Percentiles rank a stretch among this genome's conserved stretches.
phyloP scores from a whole-genome alignment of 805 yeast genomes.

The Saturnispora quitensis region DNA sequence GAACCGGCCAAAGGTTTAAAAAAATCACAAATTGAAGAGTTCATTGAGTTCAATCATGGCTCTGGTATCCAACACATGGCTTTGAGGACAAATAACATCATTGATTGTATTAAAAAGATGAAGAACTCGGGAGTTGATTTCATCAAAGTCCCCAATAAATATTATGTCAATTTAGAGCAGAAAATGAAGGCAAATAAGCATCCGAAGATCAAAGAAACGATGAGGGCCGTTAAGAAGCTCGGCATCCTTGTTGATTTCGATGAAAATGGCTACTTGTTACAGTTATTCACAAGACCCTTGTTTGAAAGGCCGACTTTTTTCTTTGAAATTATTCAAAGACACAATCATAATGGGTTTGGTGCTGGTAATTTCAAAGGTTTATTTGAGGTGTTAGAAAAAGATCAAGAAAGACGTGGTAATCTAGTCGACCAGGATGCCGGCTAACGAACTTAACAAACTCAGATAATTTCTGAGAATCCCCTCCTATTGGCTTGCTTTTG shows the following conservation, averaged over 20 bases:
- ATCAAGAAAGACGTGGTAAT: constrained; percentile 65
- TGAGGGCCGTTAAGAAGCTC: constrained; percentile 39
- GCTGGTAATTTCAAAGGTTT: constrained; percentile 81
- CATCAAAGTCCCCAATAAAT: constrained; percentile 46
- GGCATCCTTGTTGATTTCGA: constrained; percentile 72
- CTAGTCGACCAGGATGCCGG: constrained; percentile 22
- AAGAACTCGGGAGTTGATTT: constrained; percentile 60
- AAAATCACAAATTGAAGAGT: constrained; percentile 77
- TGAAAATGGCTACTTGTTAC: constrained; percentile 66
- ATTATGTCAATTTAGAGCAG: constrained; percentile 43
- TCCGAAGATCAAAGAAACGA: constrained; percentile 40
- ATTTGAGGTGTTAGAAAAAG: constrained; percentile 73
- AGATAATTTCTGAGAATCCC: too few relatives aligned
- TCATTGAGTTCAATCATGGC: constrained; percentile 62
- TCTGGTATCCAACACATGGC: constrained; percentile 87
- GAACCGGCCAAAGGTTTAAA: constrained; percentile 68
- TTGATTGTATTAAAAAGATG: constrained; percentile 45
- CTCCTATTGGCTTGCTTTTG: too few relatives aligned
- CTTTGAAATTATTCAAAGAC: constrained; percentile 72
- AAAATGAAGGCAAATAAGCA: constrained; percentile 34
- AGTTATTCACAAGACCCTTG: constrained; percentile 69
- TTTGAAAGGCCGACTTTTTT: constrained; percentile 76
- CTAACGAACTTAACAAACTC: not conserved
- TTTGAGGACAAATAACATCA: constrained; percentile 50
- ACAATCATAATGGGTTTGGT: constrained; percentile 78